Conservation (phyloP, 345 rosid genomes). For the Lepidium aucheri region DNA sequence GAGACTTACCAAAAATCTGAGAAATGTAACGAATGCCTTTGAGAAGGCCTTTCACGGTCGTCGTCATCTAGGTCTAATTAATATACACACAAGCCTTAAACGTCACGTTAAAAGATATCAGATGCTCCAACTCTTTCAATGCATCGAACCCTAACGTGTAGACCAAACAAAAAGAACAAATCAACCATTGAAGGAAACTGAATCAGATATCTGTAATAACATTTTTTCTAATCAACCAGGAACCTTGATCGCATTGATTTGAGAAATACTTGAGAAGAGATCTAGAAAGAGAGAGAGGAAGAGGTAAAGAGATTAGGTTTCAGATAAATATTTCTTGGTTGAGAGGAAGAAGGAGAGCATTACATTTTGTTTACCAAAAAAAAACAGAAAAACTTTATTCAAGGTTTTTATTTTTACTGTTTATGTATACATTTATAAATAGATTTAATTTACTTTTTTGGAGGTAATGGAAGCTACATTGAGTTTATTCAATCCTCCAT, state of each 20-base stretch:
- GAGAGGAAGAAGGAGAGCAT: slow-evolving; percentile 13
- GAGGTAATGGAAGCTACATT: background rate
- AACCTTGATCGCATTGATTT: slow-evolving; percentile 5
- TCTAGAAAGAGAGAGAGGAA: background rate
- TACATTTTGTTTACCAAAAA: background rate
- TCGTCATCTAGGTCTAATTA: background rate
- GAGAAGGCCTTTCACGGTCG: slow-evolving; percentile 46
- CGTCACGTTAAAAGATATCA: background rate
- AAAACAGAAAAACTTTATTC: background rate
- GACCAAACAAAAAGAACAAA: background rate
- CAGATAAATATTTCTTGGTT: background rate
- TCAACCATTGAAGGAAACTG: background rate
- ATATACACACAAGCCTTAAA: no score
- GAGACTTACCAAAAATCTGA: slow-evolving; percentile 45
- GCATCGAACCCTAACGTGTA: slow-evolving; percentile 8
- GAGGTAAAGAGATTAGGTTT: slow-evolving; percentile 3
- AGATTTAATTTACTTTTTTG: background rate
- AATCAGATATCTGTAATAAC: background rate
- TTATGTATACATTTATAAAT: slow-evolving; percentile 9
- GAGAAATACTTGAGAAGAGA: background rate
- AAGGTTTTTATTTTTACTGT: slow-evolving; percentile 1
- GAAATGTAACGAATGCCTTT: slow-evolving; percentile 50
- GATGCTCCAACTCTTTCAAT: background rate
- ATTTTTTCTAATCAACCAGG: background rate
- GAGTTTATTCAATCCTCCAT: background rate